Evolutionary conservation across 495 filamentous ascomycete species (phyloP).

Genomic region (Extremus antarcticus): DNA sequence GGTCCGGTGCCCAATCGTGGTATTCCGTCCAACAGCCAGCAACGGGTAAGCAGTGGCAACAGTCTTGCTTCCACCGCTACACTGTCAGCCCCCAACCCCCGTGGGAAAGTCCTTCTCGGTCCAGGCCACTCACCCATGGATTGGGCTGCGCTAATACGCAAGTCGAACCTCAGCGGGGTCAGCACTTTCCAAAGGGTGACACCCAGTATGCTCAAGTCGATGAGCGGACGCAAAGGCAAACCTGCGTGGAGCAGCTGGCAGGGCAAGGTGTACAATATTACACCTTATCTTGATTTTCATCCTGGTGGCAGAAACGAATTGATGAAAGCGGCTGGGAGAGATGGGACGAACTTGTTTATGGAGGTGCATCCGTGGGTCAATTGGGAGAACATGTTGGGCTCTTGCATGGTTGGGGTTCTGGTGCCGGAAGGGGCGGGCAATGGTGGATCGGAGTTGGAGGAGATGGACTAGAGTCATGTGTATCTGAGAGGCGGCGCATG

Average conservation of each 20-base stretch:
- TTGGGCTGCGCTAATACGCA: slow-evolving; percentile 72
- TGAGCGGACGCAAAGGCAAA: slow-evolving; percentile 68
- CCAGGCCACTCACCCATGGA: slow-evolving; percentile 90
- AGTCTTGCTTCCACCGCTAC: slow-evolving; percentile 14
- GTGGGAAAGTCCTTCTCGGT: slow-evolving; percentile 55
- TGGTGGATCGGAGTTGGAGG: slow-evolving; percentile 24
- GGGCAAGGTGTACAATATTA: slow-evolving; percentile 87
- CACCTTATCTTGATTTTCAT: slow-evolving; percentile 80
- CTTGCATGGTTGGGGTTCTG: slow-evolving; percentile 75
- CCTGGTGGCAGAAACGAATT: slow-evolving; percentile 84
- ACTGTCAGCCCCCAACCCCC: slow-evolving; percentile 24
- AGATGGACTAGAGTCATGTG: slow-evolving; percentile 25
- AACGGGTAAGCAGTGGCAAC: slow-evolving; percentile 16
- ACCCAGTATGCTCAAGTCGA: slow-evolving; percentile 60
- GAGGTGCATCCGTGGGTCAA: slow-evolving; percentile 98
- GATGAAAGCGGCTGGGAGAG: slow-evolving; percentile 65
- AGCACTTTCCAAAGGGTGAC: slow-evolving; percentile 53
- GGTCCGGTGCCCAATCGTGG: slow-evolving; percentile 35
- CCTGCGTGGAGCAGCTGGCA: slow-evolving; percentile 83
- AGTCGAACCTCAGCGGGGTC: slow-evolving; percentile 51
- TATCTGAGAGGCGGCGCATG: too few relatives aligned
- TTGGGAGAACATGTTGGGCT: slow-evolving; percentile 82
- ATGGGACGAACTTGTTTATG: slow-evolving; percentile 70
- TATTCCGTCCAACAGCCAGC: slow-evolving; percentile 26
- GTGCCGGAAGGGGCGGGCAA: slow-evolving; percentile 59